These are phyloP conservation scores for Harrya chromipes DNA, from an alignment of 768 basidiomycete species.

Conservation along the genomic window DNA sequence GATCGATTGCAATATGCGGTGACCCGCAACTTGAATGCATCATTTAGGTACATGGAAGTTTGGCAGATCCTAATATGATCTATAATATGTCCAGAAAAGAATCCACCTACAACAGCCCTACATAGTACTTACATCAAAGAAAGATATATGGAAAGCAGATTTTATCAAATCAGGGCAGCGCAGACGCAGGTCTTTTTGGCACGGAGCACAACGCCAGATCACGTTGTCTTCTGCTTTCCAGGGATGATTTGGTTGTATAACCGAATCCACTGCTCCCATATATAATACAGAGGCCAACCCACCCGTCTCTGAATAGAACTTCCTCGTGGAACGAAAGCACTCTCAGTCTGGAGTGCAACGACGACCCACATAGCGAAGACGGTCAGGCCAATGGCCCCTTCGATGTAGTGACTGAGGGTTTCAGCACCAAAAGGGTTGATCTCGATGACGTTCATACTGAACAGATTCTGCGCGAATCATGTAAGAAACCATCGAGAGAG, in stretches of 20 bases:
- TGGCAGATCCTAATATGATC: too few species aligned
- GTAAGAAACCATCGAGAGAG: not conserved
- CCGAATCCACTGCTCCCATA: not conserved
- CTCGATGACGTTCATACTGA: slow-evolving; percentile 55
- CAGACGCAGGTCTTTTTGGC: too few species aligned
- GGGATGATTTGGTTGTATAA: not conserved
- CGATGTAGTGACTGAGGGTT: slow-evolving; percentile 40
- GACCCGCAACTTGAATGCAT: too few species aligned
- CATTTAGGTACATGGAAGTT: too few species aligned
- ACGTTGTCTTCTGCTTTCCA: slow-evolving; percentile 7
- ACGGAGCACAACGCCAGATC: not conserved
- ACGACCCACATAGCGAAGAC: slow-evolving; percentile 51
- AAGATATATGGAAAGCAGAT: too few species aligned
- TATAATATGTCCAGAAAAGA: not conserved
- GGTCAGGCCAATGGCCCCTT: slow-evolving; percentile 45
- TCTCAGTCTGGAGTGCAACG: slow-evolving; percentile 45
- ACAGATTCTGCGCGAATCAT: slow-evolving; percentile 38
- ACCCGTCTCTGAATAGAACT: slow-evolving; percentile 18
- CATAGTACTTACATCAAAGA: too few species aligned
- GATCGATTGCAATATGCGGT: too few species aligned
- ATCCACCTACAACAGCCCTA: not conserved
- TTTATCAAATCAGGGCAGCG: too few species aligned
- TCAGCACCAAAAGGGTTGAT: slow-evolving; percentile 30
- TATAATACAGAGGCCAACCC: slow-evolving; percentile 20
- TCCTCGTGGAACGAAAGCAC: slow-evolving; percentile 15